Conservation (phyloP, 2,329 filamentous ascomycete genomes). For the Monosporascus sp. region DNA sequence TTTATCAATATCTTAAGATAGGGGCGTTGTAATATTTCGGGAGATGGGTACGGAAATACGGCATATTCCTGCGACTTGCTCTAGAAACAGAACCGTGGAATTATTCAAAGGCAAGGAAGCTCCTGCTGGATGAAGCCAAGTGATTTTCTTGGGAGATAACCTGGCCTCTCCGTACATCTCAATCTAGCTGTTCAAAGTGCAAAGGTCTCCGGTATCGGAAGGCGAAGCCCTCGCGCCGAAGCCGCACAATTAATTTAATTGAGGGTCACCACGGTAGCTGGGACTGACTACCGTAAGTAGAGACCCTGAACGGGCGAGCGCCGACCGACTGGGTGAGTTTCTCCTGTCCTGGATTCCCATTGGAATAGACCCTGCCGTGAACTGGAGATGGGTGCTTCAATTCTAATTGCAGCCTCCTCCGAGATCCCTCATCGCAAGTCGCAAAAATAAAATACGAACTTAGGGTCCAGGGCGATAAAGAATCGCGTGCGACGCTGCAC, state of each 20-base stretch:
- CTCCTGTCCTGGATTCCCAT: too few relatives aligned
- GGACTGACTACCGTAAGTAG: too few relatives aligned
- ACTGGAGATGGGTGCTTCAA: too few relatives aligned
- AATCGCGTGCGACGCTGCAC: too few relatives aligned
- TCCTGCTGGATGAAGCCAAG: neutral
- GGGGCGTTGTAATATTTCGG: neutral
- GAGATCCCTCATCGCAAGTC: too few relatives aligned
- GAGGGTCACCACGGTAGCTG: neutral
- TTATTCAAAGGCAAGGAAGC: neutral
- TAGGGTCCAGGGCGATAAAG: too few relatives aligned
- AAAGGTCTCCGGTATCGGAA: neutral
- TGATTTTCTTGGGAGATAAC: neutral
- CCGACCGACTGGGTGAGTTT: too few relatives aligned
- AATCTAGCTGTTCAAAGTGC: neutral
- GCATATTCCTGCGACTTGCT: too few relatives aligned
- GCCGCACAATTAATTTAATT: neutral
- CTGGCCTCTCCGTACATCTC: neutral
- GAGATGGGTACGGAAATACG: neutral
- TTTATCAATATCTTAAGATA: neutral
- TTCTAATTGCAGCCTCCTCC: too few relatives aligned
- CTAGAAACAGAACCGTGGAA: neutral
- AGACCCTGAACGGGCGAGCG: too few relatives aligned
- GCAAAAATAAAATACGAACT: too few relatives aligned
- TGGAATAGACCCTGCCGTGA: too few relatives aligned
- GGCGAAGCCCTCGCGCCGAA: neutral